Evolutionary conservation across 306 rosid genomes (phyloP).

Genomic region (Clitoria ternatea): DNA sequence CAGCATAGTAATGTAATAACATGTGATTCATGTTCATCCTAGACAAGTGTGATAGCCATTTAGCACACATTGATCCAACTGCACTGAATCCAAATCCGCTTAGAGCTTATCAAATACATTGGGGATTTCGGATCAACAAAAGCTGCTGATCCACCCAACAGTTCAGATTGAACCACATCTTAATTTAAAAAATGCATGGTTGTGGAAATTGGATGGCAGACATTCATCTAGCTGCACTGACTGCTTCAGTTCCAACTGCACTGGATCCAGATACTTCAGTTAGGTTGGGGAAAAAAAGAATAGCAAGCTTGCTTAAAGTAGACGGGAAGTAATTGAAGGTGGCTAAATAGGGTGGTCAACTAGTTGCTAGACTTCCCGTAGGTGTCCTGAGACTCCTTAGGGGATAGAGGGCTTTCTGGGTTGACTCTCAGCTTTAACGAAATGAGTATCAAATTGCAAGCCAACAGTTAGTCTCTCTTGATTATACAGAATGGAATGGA

Average conservation of each 20-base stretch:
- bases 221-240: too few species aligned
- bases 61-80: neutral
- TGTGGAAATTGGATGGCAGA: too few species aligned
- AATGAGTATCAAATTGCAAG: constrained; percentile 10
- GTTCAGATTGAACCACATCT: too few species aligned
- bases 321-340: neutral
- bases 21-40: neutral
- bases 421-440: neutral
- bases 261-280: neutral
- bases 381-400: neutral
- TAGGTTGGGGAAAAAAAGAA: neutral
- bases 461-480: neutral
- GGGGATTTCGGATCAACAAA: too few species aligned
- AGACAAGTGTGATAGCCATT: neutral
- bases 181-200: too few species aligned
- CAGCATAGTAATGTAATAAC: neutral
- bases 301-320: neutral
- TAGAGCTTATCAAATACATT: too few species aligned
- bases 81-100: too few species aligned
- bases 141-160: too few species aligned
- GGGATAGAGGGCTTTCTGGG: constrained; percentile 2
- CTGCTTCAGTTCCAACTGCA: too few species aligned
- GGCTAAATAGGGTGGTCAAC: neutral
- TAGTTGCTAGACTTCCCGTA: neutral
- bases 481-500: neutral